phyloP scores from a whole-genome alignment of 2,329 filamentous ascomycete species.

The Myrmaecium sp. region DNA sequence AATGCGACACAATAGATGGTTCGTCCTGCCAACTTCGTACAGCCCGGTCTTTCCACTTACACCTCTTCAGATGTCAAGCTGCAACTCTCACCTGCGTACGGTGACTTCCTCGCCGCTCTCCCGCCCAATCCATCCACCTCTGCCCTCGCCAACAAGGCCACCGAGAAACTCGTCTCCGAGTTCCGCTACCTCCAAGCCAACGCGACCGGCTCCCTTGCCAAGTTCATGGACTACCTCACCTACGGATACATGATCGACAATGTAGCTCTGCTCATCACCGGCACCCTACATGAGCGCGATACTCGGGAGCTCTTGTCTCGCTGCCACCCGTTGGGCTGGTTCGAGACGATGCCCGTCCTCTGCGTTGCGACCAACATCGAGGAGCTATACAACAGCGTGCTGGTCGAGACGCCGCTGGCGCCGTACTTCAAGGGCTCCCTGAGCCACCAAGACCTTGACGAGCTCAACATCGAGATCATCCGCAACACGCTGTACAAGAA shows the following conservation, averaged over 20 bases:
- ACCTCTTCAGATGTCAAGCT: slow-evolving; percentile 69
- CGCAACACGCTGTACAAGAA: slow-evolving; percentile 99
- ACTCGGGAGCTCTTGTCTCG: slow-evolving; percentile 87
- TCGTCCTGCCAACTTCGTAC: slow-evolving; percentile 14
- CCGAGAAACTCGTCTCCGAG: slow-evolving; percentile 94
- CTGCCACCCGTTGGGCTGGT: slow-evolving; percentile 95
- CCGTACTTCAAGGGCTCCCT: slow-evolving; percentile 95
- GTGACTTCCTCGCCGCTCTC: slow-evolving; percentile 85
- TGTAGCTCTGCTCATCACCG: slow-evolving; percentile 91
- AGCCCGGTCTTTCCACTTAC: neutral
- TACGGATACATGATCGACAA: slow-evolving; percentile 99
- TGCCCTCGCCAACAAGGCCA: slow-evolving; percentile 82
- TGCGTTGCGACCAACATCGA: slow-evolving; percentile 98
- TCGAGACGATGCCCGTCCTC: slow-evolving; percentile 95
- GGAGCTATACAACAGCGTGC: slow-evolving; percentile 93
- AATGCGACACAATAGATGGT: slow-evolving; percentile 98
- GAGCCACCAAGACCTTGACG: slow-evolving; percentile 90
- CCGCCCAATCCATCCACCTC: slow-evolving; percentile 96
- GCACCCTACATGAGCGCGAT: slow-evolving; percentile 91
- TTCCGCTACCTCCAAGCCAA: slow-evolving; percentile 95
- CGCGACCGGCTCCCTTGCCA: slow-evolving; percentile 73
- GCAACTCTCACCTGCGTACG: slow-evolving; percentile 89
- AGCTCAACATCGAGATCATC: slow-evolving; percentile 98
- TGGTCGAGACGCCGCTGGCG: slow-evolving; percentile 91
- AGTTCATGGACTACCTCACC: slow-evolving; percentile 95